These are phyloP conservation scores for Acanthamoeba sp. DNA, from an alignment of 208 protist genomes.

Conservation along the genomic window DNA sequence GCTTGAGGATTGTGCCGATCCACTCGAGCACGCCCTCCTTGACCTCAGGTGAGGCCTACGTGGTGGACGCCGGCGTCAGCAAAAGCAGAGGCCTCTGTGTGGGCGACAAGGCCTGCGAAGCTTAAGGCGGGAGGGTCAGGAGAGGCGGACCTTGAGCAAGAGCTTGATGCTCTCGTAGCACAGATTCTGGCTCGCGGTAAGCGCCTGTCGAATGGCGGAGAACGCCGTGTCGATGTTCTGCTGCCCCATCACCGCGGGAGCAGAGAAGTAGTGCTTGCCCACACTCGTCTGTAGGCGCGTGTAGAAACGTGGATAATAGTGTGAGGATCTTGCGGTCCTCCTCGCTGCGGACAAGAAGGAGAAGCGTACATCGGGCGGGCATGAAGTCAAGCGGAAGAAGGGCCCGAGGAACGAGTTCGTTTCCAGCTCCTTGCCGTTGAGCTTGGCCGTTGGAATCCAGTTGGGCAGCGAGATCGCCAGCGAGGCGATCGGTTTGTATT, in stretches of 20 bases:
- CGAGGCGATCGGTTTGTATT: slow-evolving; percentile 67
- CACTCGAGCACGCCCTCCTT: slow-evolving; percentile 64
- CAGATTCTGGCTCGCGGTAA: slow-evolving; percentile 55
- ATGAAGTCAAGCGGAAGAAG: slow-evolving; percentile 70
- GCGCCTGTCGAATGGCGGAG: slow-evolving; percentile 33
- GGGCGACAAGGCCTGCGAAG: not conserved
- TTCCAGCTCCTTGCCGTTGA: slow-evolving; percentile 63
- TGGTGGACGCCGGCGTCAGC: not conserved
- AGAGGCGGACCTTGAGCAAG: slow-evolving; percentile 40
- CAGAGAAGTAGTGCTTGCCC: slow-evolving; percentile 72
- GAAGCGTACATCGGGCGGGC: slow-evolving; percentile 40
- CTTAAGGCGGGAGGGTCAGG: too few relatives aligned
- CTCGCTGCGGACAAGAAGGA: not conserved
- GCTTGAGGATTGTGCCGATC: slow-evolving; percentile 23
- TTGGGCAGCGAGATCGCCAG: slow-evolving; percentile 58
- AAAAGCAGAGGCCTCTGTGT: not conserved
- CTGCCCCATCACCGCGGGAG: slow-evolving; percentile 40
- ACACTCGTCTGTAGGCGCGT: slow-evolving; percentile 50
- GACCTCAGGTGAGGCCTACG: slow-evolving; percentile 26
- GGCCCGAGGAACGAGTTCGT: slow-evolving; percentile 75
- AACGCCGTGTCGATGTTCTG: slow-evolving; percentile 53
- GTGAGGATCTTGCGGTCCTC: too few relatives aligned
- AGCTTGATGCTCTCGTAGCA: slow-evolving; percentile 53
- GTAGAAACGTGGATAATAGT: too few relatives aligned
- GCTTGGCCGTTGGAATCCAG: slow-evolving; percentile 41